Base-by-base conservation (phyloP, 2,329 filamentous ascomycete genomes). In the Exophiala sp. region DNA sequence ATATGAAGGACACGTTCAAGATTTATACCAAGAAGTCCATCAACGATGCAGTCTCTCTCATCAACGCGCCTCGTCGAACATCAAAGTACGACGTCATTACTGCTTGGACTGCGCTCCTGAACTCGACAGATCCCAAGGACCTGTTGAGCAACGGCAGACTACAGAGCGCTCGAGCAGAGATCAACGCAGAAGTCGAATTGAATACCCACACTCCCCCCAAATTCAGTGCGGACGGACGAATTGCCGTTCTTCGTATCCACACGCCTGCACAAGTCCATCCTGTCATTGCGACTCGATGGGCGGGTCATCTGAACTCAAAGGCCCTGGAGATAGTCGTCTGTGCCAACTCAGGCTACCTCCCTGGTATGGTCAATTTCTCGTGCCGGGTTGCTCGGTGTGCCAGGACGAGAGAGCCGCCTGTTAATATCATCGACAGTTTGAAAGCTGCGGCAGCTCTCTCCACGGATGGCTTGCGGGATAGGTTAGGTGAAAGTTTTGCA, bases 221-320 rank as follows among this genome's bases (percentile, higher is more conserved):
- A 58, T 85, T 85, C 65, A 82, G 78, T 2, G 66, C 70, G 2
- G 82, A 86, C 50, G 79, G 73, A 1, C 78, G 72, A 41, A 74
- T 86, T 10, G 82, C 81, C 0, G 77, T 85, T 0, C 72, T 86
- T 38, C 73, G 78, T 2, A 84, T 86, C 58, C 71, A 65, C 27
- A 82, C 77, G 1, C 65, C 68, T 21, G 78, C 80, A 1, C 82
- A 85, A 59, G 72, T 86, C 0, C 83, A 86, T 61, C 79, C 81
- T 0, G 73, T 85, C 2, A 82, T 86, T 48, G 82, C 82, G 1
- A 83, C 80, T 2, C 70, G 82, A 9, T 85, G 82, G 82, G 77
- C 81, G 1, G 77, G 79, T 0, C 73, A 79, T 55, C 67, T 86
- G 2, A 74, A 74, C 40, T 80, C 78, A 1, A 70, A 75, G 41